Base-by-base conservation (phyloP, 139 green algal genomes). In the Chlamydomonas sp. region DNA sequence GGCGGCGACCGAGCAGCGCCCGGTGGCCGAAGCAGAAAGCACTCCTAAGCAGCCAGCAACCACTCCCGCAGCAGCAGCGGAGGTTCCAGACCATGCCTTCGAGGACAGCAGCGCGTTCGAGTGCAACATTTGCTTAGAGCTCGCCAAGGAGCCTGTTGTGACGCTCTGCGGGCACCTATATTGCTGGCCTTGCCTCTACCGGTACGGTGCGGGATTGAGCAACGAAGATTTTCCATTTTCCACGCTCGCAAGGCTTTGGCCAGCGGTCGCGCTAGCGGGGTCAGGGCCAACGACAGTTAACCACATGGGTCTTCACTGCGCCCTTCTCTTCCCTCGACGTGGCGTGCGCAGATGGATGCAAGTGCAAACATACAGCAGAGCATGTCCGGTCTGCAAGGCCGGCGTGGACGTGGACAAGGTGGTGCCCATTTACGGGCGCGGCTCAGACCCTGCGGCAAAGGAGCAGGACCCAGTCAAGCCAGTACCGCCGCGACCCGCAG, bases 91-190 rank as follows among this genome's bases (percentile, higher is more conserved):
- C 57, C 80, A 78, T 58, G 77, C 78, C 18, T 93, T 95, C 1
- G 75, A 91, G 49, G 83, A 78, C 60, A 62, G 78, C 1, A 80
- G 69, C 7, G 82, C 91, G 9, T 99, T 98, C 66, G 95, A 96
- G 86, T 99, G 97, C 93, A 99, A 99, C 89, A 97, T 99, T n/a
- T 99, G 97, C 89, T 91, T 99, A 62, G 97, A 99, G 62, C 69
- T 98, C 3, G 95, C 96, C 0, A 93, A 95, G 63, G 95, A 99
- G 72, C 97, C 97, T 5, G 95, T 99, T 7, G 96, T 99, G 15
- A 99, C 97, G 49, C 91, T 98, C 1, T 99, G 97, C 88, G 97
- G 97, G 4, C 97, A 99, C 88, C 92, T 99, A 1, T 99, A 97
- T 89, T 99, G 97, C 92, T 99, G 97, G 97, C 93, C 95, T 0